Conservation (phyloP, 225 moss, liverwort and hornwort genomes). For the Anthoceros angustus region DNA sequence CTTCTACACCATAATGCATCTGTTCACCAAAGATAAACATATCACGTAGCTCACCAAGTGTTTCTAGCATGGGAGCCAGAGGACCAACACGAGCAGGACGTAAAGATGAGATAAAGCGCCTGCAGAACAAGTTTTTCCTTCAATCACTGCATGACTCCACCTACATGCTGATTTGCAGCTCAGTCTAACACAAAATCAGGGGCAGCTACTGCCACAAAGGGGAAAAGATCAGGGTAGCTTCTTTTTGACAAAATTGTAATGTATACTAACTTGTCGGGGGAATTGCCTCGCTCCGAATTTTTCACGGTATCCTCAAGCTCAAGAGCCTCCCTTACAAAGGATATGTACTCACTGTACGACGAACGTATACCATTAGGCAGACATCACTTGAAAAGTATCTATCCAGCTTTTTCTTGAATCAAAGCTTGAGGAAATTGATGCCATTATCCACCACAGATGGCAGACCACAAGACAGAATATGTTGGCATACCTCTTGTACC, state of each 20-base stretch:
- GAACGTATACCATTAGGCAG: slow-evolving; percentile 14
- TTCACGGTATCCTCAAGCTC: slow-evolving; percentile 87
- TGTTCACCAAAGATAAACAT: background rate
- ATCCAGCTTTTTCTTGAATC: no score
- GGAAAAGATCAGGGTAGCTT: background rate
- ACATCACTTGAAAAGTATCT: background rate
- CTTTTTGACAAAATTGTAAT: background rate
- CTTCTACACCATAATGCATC: background rate
- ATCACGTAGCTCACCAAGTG: slow-evolving; percentile 30
- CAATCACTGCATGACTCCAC: background rate
- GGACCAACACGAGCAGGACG: slow-evolving; percentile 53
- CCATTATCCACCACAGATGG: background rate
- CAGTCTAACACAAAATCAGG: background rate
- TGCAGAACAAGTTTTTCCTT: slow-evolving; percentile 14
- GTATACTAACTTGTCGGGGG: slow-evolving; percentile 19
- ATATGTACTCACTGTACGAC: slow-evolving; percentile 73
- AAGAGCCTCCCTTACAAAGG: slow-evolving; percentile 93
- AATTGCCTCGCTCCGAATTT: slow-evolving; percentile 55
- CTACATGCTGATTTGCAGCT: background rate
- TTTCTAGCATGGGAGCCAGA: slow-evolving; percentile 45
- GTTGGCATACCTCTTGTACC: slow-evolving; percentile 66
- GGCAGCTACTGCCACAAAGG: background rate
- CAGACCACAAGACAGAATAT: background rate
- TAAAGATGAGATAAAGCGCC: slow-evolving; percentile 72
- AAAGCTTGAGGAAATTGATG: background rate